Evolutionary conservation across 2,329 filamentous ascomycete genomes (phyloP).

Genomic region (Epichloe sp.): DNA sequence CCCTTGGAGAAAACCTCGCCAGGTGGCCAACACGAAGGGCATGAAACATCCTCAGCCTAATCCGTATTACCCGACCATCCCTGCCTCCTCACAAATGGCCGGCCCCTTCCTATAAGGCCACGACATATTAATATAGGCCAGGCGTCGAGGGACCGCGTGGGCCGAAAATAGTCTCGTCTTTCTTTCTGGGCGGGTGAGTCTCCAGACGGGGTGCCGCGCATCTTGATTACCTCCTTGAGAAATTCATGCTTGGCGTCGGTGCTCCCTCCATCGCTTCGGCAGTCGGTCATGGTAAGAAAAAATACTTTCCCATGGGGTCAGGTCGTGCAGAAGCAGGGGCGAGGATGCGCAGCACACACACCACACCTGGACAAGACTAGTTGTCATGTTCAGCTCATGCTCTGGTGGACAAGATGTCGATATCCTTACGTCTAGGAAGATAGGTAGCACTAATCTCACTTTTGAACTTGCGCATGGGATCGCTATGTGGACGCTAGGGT

Average conservation of each 20-base stretch:
- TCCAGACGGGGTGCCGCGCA: not conserved
- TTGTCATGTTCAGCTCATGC: too few species aligned
- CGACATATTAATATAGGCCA: not conserved
- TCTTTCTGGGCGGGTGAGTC: not conserved
- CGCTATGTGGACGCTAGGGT: too few species aligned
- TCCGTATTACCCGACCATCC: too few species aligned
- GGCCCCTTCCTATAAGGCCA: not conserved
- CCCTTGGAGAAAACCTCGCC: too few species aligned
- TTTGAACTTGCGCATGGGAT: too few species aligned
- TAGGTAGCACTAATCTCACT: too few species aligned
- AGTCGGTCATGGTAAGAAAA: not conserved
- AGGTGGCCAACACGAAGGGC: too few species aligned
- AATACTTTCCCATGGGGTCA: not conserved
- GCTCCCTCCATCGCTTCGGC: not conserved
- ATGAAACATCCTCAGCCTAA: too few species aligned
- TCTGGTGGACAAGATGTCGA: too few species aligned
- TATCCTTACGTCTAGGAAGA: too few species aligned
- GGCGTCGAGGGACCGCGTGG: not conserved
- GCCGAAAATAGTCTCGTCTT: not conserved
- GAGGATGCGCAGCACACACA: not conserved
- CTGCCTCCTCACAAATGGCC: not conserved
- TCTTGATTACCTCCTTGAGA: not conserved
- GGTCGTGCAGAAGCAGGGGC: not conserved
- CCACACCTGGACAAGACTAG: not conserved
- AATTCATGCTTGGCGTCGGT: not conserved